Percentiles rank a stretch among this genome's conserved stretches.
Conservation (phyloP, 2,329 filamentous ascomycete genomes). For the Penicillium griseofulvum region DNA sequence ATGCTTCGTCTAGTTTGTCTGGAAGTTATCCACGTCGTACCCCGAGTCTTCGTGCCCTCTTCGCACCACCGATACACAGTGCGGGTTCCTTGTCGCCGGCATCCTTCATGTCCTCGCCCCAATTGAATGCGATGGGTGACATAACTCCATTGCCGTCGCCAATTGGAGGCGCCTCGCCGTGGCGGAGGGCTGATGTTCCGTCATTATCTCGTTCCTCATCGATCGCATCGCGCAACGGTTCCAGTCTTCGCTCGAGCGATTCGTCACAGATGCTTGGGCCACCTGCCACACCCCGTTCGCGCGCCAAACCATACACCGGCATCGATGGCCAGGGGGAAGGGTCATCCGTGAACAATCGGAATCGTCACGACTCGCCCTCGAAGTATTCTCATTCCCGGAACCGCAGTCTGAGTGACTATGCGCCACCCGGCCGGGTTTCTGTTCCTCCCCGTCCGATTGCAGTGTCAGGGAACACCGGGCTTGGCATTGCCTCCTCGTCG, state of each 20-base stretch:
- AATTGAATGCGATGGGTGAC: conserved; percentile 72
- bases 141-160: conserved; percentile 78
- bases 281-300: conserved; percentile 29
- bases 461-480: conserved; percentile 60
- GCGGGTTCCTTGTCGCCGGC: conserved; percentile 55
- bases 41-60: conserved; percentile 44
- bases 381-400: conserved; percentile 66
- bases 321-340: conserved; percentile 33
- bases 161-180: conserved; percentile 47
- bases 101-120: conserved; percentile 69
- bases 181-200: conserved; percentile 54
- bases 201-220: conserved; percentile 45
- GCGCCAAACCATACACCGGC: conserved; percentile 43
- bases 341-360: conserved; percentile 18
- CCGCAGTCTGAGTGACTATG: conserved; percentile 85
- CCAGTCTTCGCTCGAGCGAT: conserved; percentile 38
- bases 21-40: conserved; percentile 45
- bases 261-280: conserved; percentile 34
- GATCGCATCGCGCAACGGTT: conserved; percentile 38
- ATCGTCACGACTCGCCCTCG: conserved; percentile 29
- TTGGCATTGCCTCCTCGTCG: conserved; percentile 49
- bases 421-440: conserved; percentile 64
- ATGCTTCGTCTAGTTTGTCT: conserved; percentile 34
- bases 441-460: conserved; percentile 69
- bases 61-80: conserved; percentile 39